Evolutionary conservation across 208 protist genomes (phyloP).

Genomic region (Acanthamoeba healyi): DNA sequence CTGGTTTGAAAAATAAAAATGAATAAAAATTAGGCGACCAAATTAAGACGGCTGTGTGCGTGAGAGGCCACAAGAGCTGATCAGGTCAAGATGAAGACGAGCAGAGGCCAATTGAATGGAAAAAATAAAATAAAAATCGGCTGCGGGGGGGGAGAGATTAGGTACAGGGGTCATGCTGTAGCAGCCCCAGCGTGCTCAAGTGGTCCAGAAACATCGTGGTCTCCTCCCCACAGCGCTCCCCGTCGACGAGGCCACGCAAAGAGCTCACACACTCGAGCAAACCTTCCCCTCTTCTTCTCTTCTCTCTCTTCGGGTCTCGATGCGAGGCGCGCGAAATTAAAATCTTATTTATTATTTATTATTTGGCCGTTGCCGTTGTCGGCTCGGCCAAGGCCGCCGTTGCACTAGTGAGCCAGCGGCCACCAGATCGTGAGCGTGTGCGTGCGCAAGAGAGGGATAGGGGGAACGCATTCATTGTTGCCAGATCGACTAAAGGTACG

Average conservation of each 20-base stretch:
- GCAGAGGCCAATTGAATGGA: background rate
- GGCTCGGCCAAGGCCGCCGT: too few relatives aligned
- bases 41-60: background rate
- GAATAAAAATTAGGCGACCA: background rate
- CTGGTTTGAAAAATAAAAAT: background rate
- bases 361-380: too few relatives aligned
- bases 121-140: background rate
- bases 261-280: too few relatives aligned
- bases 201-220: conserved; percentile 42
- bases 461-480: too few relatives aligned
- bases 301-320: background rate
- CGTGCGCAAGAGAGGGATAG: too few relatives aligned
- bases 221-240: background rate
- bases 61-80: background rate
- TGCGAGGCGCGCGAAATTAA: background rate
- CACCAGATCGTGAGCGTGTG: too few relatives aligned
- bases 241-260: background rate
- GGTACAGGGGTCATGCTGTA: conserved; percentile 61
- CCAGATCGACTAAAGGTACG: too few relatives aligned
- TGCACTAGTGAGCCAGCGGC: too few relatives aligned
- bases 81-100: background rate
- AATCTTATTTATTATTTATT: background rate
- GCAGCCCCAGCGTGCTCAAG: conserved; percentile 22
- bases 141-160: background rate
- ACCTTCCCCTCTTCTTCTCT: background rate